Evolutionary conservation across 352 stramenopile genomes (phyloP), one percentile per base, ranked within the genome.

Genomic region (Globisporangium parvum): DNA sequence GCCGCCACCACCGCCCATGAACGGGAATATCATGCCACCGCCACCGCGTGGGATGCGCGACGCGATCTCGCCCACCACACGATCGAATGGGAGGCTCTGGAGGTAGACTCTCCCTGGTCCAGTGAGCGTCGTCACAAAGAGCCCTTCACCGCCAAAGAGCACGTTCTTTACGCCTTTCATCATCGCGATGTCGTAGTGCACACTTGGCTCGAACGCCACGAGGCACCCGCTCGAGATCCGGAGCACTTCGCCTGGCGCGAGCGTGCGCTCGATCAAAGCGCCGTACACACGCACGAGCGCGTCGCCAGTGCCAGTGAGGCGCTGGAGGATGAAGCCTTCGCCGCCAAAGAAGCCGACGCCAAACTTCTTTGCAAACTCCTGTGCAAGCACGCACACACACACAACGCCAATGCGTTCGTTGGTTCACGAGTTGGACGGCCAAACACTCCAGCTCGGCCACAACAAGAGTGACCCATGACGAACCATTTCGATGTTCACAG

Each of bases 291-390:
- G 93, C 24, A 98, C 75, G 49, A 98, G 87, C 0, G 93, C 91
- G 55, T 98, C 92, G 6, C 91, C 93, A 10, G 75, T 69, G 5
- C 91, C 92, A 2, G 83, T 91, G n/a, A 98, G 65, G 4, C 85
- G 76, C 77, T 98, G 91, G 31, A 98, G 60, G 35, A 98, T 93
- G 65, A 98, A 98, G 6, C 92, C 93, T 81, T 98, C 88, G 11
- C 93, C 91, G 24, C 93, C 92, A 73, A 98, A 98, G 60, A 98
- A 97, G 0, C 93, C 93, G 6, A 90, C 71, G 12, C 77, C 85
- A 65, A 97, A 86, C 23, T 91, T 91, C 47, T 87, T 93, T 21
- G 92, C 88, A 55, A 96, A 95, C 62, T 97, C 89, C 81, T 91
- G 53, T 47, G 17, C 15, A 2, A 21, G 23, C 9, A 6, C 14